These are phyloP conservation scores for Monilinia laxa DNA, from an alignment of 2,329 filamentous ascomycete species.

Conservation along the genomic window DNA sequence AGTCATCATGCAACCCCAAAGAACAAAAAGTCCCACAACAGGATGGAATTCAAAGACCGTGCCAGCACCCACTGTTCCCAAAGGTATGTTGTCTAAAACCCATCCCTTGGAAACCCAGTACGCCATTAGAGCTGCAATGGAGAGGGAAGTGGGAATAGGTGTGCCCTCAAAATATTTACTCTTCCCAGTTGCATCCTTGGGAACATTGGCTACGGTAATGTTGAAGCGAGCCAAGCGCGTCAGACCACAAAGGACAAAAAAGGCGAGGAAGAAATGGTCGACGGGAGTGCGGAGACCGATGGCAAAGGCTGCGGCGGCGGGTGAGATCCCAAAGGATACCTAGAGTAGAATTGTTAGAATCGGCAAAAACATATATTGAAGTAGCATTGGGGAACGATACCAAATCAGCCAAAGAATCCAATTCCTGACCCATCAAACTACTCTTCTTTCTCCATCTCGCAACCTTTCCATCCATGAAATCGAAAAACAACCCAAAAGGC, in stretches of 20 bases:
- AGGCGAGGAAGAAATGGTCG: slow-evolving; percentile 76
- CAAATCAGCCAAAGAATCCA: slow-evolving; percentile 93
- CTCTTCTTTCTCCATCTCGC: slow-evolving; percentile 96
- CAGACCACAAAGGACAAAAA: slow-evolving; percentile 93
- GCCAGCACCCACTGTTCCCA: slow-evolving; percentile 67
- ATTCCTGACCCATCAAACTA: slow-evolving; percentile 94
- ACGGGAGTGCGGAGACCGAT: slow-evolving; percentile 80
- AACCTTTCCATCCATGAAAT: slow-evolving; percentile 96
- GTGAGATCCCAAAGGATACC: slow-evolving; percentile 94
- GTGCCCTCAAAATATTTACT: slow-evolving; percentile 96
- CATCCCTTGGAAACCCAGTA: slow-evolving; percentile 83
- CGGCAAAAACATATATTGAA: background rate
- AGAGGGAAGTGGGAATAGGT: slow-evolving; percentile 87
- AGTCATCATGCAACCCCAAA: slow-evolving; percentile 93
- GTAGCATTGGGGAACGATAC: slow-evolving; percentile 49
- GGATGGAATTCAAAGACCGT: slow-evolving; percentile 81
- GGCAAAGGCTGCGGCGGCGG: slow-evolving; percentile 82
- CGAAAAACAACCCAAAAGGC: slow-evolving; percentile 92
- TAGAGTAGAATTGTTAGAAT: slow-evolving; percentile 42
- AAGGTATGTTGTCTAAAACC: slow-evolving; percentile 75
- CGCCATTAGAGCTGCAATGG: slow-evolving; percentile 78
- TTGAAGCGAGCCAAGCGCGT: slow-evolving; percentile 96
- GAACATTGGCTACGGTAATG: slow-evolving; percentile 84
- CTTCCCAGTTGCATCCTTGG: slow-evolving; percentile 90
- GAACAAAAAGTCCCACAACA: slow-evolving; percentile 72